Conservation (phyloP, 345 rosid species). For the Brassica juncea region DNA sequence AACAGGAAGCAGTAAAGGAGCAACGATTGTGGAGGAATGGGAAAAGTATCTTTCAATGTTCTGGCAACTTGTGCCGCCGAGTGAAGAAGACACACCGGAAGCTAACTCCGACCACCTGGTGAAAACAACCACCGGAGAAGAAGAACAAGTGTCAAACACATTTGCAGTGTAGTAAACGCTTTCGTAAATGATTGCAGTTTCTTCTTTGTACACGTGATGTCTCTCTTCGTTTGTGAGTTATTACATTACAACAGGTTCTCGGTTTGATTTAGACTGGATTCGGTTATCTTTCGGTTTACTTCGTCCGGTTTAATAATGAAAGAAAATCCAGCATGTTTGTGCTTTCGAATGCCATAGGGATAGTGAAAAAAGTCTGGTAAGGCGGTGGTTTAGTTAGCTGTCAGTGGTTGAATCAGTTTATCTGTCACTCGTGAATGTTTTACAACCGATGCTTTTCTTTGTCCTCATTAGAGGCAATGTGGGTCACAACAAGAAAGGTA, state of each 20-base stretch:
- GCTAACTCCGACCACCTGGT: constrained; percentile 65
- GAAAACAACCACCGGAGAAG: constrained; percentile 56
- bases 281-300: constrained; percentile 4
- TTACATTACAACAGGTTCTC: constrained; percentile 7
- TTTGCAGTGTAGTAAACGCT: constrained; percentile 15
- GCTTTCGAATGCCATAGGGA: not conserved
- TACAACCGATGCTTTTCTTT: not conserved
- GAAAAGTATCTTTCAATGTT: constrained; percentile 73
- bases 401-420: not conserved
- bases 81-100: constrained; percentile 99
- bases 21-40: constrained; percentile 73
- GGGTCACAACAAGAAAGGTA: constrained; percentile 31
- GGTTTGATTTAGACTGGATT: not conserved
- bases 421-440: not conserved
- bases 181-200: constrained; percentile 1
- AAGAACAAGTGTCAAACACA: constrained; percentile 31
- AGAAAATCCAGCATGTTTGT: not conserved
- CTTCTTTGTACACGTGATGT: constrained; percentile 16
- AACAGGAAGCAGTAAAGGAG: constrained; percentile 88
- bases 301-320: constrained; percentile 19
- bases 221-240: constrained; percentile 24
- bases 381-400: not conserved
- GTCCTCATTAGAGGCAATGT: not conserved
- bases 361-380: too few relatives aligned
- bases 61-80: constrained; percentile 98